Percentiles rank a stretch among this genome's conserved stretches.
phyloP scores from a whole-genome alignment of 106 monocot genomes.

The Dactylorhiza incarnata region DNA sequence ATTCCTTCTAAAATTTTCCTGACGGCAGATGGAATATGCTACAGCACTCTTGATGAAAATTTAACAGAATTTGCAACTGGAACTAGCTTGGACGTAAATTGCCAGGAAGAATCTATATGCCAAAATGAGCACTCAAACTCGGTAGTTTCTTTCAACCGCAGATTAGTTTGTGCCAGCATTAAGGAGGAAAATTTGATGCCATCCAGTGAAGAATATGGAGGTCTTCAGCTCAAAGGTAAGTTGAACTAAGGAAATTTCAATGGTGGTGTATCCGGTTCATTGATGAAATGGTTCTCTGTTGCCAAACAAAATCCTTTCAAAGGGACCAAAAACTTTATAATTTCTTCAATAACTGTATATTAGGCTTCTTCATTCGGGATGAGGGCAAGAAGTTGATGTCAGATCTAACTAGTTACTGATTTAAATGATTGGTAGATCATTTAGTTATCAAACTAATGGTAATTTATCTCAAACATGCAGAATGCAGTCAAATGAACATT shows the following conservation, averaged over 20 bases:
- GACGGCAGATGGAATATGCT: too few relatives aligned
- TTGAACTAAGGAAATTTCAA: not conserved
- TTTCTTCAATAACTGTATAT: not conserved
- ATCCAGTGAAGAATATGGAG: not conserved
- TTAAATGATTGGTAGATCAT: not conserved
- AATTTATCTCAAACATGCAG: not conserved
- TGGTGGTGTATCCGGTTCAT: not conserved
- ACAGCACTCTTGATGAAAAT: too few relatives aligned
- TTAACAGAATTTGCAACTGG: too few relatives aligned
- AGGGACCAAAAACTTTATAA: not conserved
- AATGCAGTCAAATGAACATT: not conserved
- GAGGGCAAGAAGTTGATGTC: not conserved
- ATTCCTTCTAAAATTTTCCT: too few relatives aligned
- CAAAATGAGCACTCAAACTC: too few relatives aligned
- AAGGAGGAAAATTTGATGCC: not conserved
- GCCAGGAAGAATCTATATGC: too few relatives aligned
- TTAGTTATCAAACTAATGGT: not conserved
- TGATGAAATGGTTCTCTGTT: not conserved
- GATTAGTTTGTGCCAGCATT: not conserved
- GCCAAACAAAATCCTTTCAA: not conserved
- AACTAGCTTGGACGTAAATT: too few relatives aligned
- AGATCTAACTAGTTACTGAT: not conserved
- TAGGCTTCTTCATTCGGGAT: not conserved
- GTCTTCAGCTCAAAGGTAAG: not conserved
- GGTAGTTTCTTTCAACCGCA: not conserved